Percentiles rank a stretch among this genome's conserved stretches.
phyloP scores from a whole-genome alignment of 1,284 basidiomycete species.

The Pholiota adiposa region DNA sequence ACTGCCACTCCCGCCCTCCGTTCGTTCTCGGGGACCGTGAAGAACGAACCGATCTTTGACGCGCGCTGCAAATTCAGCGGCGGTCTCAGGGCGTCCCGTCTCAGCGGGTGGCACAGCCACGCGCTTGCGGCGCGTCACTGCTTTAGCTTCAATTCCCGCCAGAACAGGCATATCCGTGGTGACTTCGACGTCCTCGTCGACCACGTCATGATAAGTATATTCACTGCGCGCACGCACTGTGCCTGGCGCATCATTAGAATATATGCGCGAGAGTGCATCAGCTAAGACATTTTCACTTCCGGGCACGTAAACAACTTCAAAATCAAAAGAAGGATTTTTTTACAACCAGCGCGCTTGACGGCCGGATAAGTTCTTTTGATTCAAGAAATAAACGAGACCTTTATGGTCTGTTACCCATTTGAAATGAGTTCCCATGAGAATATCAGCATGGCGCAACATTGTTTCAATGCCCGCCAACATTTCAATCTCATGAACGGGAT shows the following conservation, averaged over 20 bases:
- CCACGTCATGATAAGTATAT: constrained; percentile 28
- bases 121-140: neutral
- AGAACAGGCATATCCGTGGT: constrained; percentile 21
- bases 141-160: constrained; percentile 21
- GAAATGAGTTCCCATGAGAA: constrained; percentile 10
- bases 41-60: constrained; percentile 14
- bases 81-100: constrained; percentile 17
- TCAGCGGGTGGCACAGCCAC: neutral
- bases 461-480: constrained; percentile 15
- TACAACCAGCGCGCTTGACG: constrained; percentile 11
- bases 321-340: constrained; percentile 13
- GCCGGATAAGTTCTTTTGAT: constrained; percentile 13
- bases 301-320: constrained; percentile 13
- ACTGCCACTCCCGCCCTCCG: constrained; percentile 22
- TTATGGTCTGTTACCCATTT: constrained; percentile 19
- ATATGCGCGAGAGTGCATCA: constrained; percentile 13
- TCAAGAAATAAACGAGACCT: constrained; percentile 11
- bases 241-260: constrained; percentile 22
- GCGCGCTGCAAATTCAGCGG: constrained; percentile 15
- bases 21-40: constrained; percentile 19
- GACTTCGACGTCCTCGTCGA: constrained; percentile 19
- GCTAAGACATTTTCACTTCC: constrained; percentile 11
- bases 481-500: constrained; percentile 17
- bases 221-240: constrained; percentile 21
- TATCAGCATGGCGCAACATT: constrained; percentile 9